A percentile compares a stretch with the other conserved stretches of the same genome.
Evolutionary conservation across 371 early-diverging fungal species (phyloP).

Genomic region (Lichtheimia hyalospora): DNA sequence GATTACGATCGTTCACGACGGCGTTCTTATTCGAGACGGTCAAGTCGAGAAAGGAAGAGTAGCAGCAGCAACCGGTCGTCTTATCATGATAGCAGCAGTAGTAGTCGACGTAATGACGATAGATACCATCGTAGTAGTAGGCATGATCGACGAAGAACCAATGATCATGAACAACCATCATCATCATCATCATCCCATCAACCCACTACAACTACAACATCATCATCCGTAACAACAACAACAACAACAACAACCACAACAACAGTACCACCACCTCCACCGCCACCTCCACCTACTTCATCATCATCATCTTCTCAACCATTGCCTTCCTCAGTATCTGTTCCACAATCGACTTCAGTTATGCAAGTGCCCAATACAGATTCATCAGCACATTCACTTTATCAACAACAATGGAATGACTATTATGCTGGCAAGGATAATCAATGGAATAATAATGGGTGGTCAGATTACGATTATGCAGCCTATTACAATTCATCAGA

Average conservation of each 20-base stretch:
- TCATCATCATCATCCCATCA: constrained; percentile 16
- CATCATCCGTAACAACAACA: constrained; percentile 1
- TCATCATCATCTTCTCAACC: background rate
- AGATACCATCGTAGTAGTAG: constrained; percentile 1
- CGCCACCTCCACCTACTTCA: background rate
- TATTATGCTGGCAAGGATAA: background rate
- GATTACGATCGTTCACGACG: constrained; percentile 14
- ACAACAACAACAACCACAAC: background rate
- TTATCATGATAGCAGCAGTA: constrained; percentile 1
- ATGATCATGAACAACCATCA: constrained; percentile 3
- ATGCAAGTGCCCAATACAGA: no score
- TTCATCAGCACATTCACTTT: no score
- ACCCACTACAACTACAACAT: constrained; percentile 1
- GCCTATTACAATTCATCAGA: background rate
- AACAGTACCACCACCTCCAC: background rate
- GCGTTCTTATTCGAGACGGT: constrained; percentile 12
- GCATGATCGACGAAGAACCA: constrained; percentile 12
- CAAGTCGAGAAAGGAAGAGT: constrained; percentile 15
- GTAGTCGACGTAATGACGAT: constrained; percentile 2
- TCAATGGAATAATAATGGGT: background rate
- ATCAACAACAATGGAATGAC: background rate
- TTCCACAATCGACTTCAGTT: no score
- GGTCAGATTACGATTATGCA: background rate
- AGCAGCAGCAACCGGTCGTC: constrained; percentile 9
- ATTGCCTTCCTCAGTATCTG: background rate